Evolutionary conservation across 208 protist species (phyloP).

Genomic region (Trypanosoma grayi): DNA sequence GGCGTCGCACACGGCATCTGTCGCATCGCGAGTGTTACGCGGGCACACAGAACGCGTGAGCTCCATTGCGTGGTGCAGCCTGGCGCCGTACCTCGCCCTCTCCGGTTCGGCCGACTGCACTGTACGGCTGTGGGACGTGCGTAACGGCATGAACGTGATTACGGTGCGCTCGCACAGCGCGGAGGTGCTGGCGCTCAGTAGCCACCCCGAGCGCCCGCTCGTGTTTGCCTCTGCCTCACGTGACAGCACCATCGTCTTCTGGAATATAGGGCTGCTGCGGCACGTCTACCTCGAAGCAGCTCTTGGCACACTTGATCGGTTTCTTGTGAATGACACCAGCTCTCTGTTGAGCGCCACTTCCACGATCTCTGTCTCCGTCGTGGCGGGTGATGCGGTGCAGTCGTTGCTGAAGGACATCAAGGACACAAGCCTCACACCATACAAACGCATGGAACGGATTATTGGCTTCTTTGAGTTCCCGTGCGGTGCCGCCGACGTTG

Average conservation of each 20-base stretch:
- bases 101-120: conserved; percentile 79
- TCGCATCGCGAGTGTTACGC: conserved; percentile 59
- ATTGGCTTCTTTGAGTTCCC: conserved; percentile 80
- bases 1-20: conserved; percentile 63
- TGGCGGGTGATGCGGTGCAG: conserved; percentile 50
- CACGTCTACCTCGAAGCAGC: conserved; percentile 71
- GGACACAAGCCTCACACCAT: conserved; percentile 32
- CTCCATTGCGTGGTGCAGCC: conserved; percentile 76
- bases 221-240: conserved; percentile 84
- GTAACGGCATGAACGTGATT: conserved; percentile 55
- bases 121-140: conserved; percentile 90
- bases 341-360: conserved; percentile 49
- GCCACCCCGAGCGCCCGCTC: conserved; percentile 87
- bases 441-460: conserved; percentile 59
- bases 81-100: conserved; percentile 82
- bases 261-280: conserved; percentile 68
- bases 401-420: conserved; percentile 56
- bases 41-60: conserved; percentile 77
- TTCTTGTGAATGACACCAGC: conserved; percentile 46
- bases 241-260: conserved; percentile 88
- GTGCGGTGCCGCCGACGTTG: conserved; percentile 62
- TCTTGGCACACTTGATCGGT: conserved; percentile 57
- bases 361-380: conserved; percentile 24
- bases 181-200: conserved; percentile 78
- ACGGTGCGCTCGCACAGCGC: conserved; percentile 81